phyloP scores from a whole-genome alignment of 2,329 filamentous ascomycete species.

The Colletotrichum sojae region DNA sequence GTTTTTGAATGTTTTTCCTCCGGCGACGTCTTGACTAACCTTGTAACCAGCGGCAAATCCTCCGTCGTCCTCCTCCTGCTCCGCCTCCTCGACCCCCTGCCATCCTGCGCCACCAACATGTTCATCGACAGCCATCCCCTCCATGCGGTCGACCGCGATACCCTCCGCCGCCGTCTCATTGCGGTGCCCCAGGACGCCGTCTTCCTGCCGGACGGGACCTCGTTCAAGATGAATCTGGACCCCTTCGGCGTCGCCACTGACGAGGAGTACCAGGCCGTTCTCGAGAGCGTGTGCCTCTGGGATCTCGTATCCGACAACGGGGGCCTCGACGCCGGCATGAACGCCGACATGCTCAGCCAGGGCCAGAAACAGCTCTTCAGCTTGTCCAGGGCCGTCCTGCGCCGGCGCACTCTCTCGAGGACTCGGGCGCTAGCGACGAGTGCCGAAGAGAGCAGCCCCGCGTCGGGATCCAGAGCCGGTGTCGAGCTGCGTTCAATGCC shows the following conservation, averaged over 20 bases:
- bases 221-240: slow-evolving; percentile 60
- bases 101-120: slow-evolving; percentile 46
- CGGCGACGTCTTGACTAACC: not conserved
- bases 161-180: slow-evolving; percentile 62
- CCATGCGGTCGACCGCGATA: slow-evolving; percentile 53
- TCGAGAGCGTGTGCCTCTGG: slow-evolving; percentile 25
- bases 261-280: slow-evolving; percentile 48
- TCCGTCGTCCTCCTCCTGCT: slow-evolving; percentile 57
- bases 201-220: slow-evolving; percentile 59
- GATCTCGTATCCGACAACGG: slow-evolving; percentile 4
- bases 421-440: not conserved
- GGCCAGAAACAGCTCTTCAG: slow-evolving; percentile 38
- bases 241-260: slow-evolving; percentile 50
- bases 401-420: slow-evolving; percentile 8
- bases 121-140: slow-evolving; percentile 59
- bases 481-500: not conserved
- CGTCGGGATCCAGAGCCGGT: not conserved
- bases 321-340: slow-evolving; percentile 21
- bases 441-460: not conserved
- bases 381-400: slow-evolving; percentile 29
- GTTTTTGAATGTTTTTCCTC: not conserved
- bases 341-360: slow-evolving; percentile 23
- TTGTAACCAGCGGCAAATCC: slow-evolving; percentile 56
- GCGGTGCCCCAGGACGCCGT: slow-evolving; percentile 68
- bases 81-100: slow-evolving; percentile 56